Evolutionary conservation across 1,284 basidiomycete genomes (phyloP).

Genomic region (Ganoderma meredithae): DNA sequence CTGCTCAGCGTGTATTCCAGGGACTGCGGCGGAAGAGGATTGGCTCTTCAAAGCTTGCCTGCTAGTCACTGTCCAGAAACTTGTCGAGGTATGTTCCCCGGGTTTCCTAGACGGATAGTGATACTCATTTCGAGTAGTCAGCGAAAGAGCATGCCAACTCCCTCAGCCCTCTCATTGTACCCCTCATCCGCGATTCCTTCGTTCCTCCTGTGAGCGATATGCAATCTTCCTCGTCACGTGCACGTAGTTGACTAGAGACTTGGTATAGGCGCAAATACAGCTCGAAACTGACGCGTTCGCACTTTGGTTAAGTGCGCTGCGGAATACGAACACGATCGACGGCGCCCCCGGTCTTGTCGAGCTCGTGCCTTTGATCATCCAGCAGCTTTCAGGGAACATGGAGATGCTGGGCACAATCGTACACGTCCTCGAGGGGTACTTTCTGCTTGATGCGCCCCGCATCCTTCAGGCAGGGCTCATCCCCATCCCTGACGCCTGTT

Average conservation of each 20-base stretch:
- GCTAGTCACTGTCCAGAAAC: constrained; percentile 74
- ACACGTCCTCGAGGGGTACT: constrained; percentile 81
- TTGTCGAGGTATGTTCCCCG: constrained; percentile 64
- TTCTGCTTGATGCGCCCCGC: constrained; percentile 72
- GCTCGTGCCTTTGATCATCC: constrained; percentile 72
- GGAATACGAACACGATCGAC: constrained; percentile 69
- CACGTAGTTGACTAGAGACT: background rate
- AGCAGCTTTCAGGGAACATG: constrained; percentile 71
- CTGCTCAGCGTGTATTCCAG: constrained; percentile 44
- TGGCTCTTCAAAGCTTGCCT: constrained; percentile 83
- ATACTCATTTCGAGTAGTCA: constrained; percentile 52
- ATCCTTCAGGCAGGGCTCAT: constrained; percentile 67
- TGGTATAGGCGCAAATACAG: constrained; percentile 64
- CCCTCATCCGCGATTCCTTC: constrained; percentile 80
- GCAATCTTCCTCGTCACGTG: background rate
- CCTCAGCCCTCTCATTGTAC: constrained; percentile 68
- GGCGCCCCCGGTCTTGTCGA: constrained; percentile 66
- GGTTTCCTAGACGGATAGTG: background rate
- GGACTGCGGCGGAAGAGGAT: constrained; percentile 74
- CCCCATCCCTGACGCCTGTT: background rate
- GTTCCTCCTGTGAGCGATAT: constrained; percentile 58
- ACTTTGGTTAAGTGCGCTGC: constrained; percentile 80
- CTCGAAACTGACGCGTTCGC: constrained; percentile 83
- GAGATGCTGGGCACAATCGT: constrained; percentile 78
- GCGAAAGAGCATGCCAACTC: constrained; percentile 65